Evolutionary conservation across 768 basidiomycete species (phyloP), one percentile per base, ranked within the genome.

Genomic region (Leccinum rimulosum): DNA sequence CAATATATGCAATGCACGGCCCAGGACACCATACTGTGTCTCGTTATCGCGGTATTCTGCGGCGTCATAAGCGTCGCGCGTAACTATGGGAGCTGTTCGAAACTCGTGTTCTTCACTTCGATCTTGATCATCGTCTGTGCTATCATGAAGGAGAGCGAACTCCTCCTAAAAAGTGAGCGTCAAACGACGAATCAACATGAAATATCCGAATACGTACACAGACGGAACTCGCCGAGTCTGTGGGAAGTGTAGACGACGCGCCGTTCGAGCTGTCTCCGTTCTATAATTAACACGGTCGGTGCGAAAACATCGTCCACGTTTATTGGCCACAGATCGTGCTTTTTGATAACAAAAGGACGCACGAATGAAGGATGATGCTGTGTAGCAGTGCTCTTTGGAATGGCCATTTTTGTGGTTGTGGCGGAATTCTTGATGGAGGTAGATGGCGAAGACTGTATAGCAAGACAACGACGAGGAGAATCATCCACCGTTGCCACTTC

Each of bases 1-100:
- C 86, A 80, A 73, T 36, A 78, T 78, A 0, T 76, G 70, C 3
- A 84, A 17, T 0, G 77, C 66, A 4, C 77, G 75, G 0, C 88
- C 88, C 1, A 89, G 62, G 1, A 89, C 80, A 0, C 87, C 88
- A 59, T 89, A 87, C 61, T 89, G 88, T 0, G 77, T 73, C 9
- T 71, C 56, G n/a, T 68, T 69, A 3, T 74, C 69, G 14, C 54
- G 62, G 51, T 73, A 73, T n/a, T 69, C 70, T 4, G 75, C 72
- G 0, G 67, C 60, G 14, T 75, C 63, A 45, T 77, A 77, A 0
- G 83, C 84, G n/a, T 80, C 81, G 14, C 80, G 75, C 2, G 80
- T 83, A 10, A 84, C 69, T 19, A 85, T 64, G 0, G 84, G 84
- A 0, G 84, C 81, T 0, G 83, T 84, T 12, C 61, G 60, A 3